Evolutionary conservation across 1,139 yeast genomes (phyloP).

Genomic region (Geotrichum citri-aurantii): DNA sequence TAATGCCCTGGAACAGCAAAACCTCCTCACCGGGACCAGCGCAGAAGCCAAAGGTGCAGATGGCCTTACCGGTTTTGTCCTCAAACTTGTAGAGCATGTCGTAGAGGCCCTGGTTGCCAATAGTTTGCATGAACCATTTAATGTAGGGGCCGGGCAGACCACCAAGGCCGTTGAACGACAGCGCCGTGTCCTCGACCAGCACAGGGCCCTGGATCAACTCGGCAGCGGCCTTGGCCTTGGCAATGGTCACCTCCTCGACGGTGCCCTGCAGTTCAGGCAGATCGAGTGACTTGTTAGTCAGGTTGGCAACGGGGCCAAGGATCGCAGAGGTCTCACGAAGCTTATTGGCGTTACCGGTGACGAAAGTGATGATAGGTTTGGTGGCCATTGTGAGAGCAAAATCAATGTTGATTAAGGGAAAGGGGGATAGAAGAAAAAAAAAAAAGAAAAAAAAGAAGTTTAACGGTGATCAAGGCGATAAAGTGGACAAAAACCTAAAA

Average conservation of each 20-base stretch:
- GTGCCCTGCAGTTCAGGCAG: slow-evolving; percentile 89
- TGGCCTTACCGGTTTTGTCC: slow-evolving; percentile 79
- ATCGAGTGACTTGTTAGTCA: slow-evolving; percentile 52
- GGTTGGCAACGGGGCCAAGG: slow-evolving; percentile 52
- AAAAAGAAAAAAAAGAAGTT: neutral
- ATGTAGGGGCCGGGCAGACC: slow-evolving; percentile 88
- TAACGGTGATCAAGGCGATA: no score
- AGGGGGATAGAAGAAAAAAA: neutral
- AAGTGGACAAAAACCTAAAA: neutral
- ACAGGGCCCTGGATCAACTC: slow-evolving; percentile 61
- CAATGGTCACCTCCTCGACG: slow-evolving; percentile 71
- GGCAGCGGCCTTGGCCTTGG: slow-evolving; percentile 79
- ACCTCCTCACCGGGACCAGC: slow-evolving; percentile 73
- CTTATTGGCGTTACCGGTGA: slow-evolving; percentile 83
- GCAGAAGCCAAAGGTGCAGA: slow-evolving; percentile 89
- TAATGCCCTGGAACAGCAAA: slow-evolving; percentile 74
- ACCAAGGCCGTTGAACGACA: slow-evolving; percentile 74
- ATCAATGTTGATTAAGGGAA: neutral
- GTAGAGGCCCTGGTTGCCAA: slow-evolving; percentile 71
- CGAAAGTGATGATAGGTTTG: slow-evolving; percentile 19
- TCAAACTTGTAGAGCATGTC: slow-evolving; percentile 75
- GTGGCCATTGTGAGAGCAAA: neutral
- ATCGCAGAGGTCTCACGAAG: slow-evolving; percentile 77
- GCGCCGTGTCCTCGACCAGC: slow-evolving; percentile 90
- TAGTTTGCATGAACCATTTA: slow-evolving; percentile 77